Percentiles rank a stretch among this genome's conserved stretches.
Conservation (phyloP, 495 filamentous ascomycete species). For the Penicillium maclennaniae region DNA sequence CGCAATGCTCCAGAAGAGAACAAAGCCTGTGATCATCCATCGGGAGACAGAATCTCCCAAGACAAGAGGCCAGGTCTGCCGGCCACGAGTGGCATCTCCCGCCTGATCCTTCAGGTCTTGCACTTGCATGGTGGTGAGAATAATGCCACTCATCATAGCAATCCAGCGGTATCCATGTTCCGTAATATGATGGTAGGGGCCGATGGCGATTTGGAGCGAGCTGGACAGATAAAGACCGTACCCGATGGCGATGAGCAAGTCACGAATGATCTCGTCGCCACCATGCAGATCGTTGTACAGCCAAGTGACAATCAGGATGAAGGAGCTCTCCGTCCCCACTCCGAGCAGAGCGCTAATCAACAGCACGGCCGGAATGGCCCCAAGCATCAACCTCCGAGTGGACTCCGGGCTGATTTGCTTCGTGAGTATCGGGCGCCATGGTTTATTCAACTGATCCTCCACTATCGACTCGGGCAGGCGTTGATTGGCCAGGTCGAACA, state of each 20-base stretch:
- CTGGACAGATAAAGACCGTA: slow-evolving; percentile 3
- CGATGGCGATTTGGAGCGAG: slow-evolving; percentile 3
- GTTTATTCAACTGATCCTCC: slow-evolving; percentile 48
- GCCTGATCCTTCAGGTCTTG: slow-evolving; percentile 50
- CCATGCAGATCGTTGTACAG: slow-evolving; percentile 54
- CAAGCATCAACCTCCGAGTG: slow-evolving; percentile 34
- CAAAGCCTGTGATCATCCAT: slow-evolving; percentile 31
- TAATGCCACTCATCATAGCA: slow-evolving; percentile 36
- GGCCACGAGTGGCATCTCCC: slow-evolving; percentile 42
- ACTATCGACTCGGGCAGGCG: slow-evolving; percentile 3
- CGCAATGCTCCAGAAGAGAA: slow-evolving; percentile 39
- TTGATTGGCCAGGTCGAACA: slow-evolving; percentile 13
- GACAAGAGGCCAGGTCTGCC: slow-evolving; percentile 39
- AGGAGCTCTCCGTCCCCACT: slow-evolving; percentile 25
- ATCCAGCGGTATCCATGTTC: slow-evolving; percentile 35
- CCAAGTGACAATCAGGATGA: slow-evolving; percentile 40
- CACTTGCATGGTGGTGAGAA: slow-evolving; percentile 49
- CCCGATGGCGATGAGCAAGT: slow-evolving; percentile 44
- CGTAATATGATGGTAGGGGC: slow-evolving; percentile 1
- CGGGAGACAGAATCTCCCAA: slow-evolving; percentile 43
- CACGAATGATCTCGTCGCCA: slow-evolving; percentile 42
- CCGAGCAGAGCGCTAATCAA: slow-evolving; percentile 30
- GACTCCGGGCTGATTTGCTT: slow-evolving; percentile 34
- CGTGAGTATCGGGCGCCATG: slow-evolving; percentile 52
- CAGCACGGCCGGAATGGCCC: slow-evolving; percentile 32